phyloP scores from a whole-genome alignment of 805 yeast species.

The baker's yeast (Saccharomyces cerevisiae) region DNA sequence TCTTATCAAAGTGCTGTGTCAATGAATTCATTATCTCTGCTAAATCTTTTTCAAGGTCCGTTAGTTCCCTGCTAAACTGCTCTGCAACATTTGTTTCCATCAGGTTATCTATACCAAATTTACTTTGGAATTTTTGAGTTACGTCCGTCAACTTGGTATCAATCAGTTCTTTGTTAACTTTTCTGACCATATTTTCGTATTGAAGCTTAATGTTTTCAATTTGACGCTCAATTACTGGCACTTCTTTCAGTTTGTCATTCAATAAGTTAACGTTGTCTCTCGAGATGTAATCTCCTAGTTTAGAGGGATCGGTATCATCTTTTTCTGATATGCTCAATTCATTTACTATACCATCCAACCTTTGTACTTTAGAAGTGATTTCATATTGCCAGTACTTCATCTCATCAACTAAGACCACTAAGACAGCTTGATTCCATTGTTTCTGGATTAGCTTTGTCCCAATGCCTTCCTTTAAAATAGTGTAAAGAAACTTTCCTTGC shows the following conservation, averaged over 20 bases:
- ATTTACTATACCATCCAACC: conserved; percentile 32
- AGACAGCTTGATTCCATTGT: conserved; percentile 16
- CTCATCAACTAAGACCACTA: conserved; percentile 16
- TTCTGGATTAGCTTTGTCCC: conserved; percentile 23
- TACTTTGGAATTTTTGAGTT: conserved; percentile 13
- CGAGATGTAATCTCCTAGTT: conserved; percentile 43
- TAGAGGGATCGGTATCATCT: conserved; percentile 16
- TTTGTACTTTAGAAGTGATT: conserved; percentile 28
- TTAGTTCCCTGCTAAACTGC: conserved; percentile 42
- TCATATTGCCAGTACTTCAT: conserved; percentile 27
- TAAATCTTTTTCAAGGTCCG: conserved; percentile 51
- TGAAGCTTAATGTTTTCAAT: conserved; percentile 26
- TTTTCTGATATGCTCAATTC: conserved; percentile 20
- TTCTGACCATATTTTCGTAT: conserved; percentile 25
- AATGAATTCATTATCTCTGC: conserved; percentile 62
- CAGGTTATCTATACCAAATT: conserved; percentile 13
- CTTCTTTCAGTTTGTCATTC: conserved; percentile 27
- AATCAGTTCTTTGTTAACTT: conserved; percentile 20
- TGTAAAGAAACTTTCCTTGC: conserved; percentile 38
- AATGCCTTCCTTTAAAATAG: conserved; percentile 26
- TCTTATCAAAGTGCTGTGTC: conserved; percentile 78
- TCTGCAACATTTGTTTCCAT: neutral
- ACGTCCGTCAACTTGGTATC: conserved; percentile 16
- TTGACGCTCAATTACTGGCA: conserved; percentile 25
- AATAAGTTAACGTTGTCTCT: conserved; percentile 28